phyloP scores from a whole-genome alignment of 2,329 filamentous ascomycete species.

The Monilinia polystroma region DNA sequence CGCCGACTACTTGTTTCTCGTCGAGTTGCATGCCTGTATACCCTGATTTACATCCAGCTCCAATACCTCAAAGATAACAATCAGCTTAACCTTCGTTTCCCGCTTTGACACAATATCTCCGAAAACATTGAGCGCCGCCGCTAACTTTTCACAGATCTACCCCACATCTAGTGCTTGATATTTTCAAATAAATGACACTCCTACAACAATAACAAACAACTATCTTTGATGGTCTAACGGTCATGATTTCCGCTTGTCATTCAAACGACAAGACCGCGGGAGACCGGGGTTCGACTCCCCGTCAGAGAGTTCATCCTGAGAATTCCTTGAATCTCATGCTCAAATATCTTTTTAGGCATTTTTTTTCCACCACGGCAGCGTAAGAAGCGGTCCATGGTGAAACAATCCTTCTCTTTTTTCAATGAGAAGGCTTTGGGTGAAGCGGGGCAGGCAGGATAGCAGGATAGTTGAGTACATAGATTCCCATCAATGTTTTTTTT shows the following conservation, averaged over 20 bases:
- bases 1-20: neutral
- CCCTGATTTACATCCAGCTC: neutral
- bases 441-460: neutral
- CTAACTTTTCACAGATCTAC: neutral
- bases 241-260: constrained; percentile 43
- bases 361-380: neutral
- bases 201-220: neutral
- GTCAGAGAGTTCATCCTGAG: constrained; percentile 27
- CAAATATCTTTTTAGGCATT: neutral
- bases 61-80: neutral
- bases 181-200: fast-evolving
- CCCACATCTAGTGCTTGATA: neutral
- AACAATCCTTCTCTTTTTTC: neutral
- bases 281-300: constrained; percentile 37
- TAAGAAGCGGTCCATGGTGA: neutral
- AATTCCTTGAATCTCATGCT: neutral
- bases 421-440: neutral
- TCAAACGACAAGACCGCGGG: constrained; percentile 26
- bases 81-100: neutral
- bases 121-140: neutral
- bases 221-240: constrained; percentile 40
- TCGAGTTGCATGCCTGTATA: neutral
- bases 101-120: neutral
- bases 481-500: neutral
- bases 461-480: neutral